phyloP scores from a whole-genome alignment of 495 filamentous ascomycete genomes.

The Cercophora sp. region DNA sequence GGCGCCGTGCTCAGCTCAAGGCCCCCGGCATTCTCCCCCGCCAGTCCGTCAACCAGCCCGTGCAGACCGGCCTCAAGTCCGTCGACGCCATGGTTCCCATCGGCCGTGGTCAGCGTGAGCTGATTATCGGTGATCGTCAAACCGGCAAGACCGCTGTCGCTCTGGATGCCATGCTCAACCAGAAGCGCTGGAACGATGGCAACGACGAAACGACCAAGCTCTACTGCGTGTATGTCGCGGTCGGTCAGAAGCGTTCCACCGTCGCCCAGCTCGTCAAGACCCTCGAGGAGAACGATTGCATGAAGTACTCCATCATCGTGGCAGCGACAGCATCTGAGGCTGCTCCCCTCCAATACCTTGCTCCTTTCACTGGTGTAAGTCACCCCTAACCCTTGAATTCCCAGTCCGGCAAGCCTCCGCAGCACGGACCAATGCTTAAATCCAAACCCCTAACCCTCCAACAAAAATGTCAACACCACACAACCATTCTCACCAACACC shows the following conservation, averaged over 20 bases:
- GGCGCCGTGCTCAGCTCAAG: conserved; percentile 96
- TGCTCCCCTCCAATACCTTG: conserved; percentile 89
- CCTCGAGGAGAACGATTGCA: conserved; percentile 98
- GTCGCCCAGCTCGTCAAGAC: conserved; percentile 99
- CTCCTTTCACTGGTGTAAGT: conserved; percentile 71
- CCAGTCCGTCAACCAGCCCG: conserved; percentile 93
- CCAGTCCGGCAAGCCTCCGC: no score
- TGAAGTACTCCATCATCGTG: conserved; percentile 96
- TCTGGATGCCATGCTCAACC: conserved; percentile 97
- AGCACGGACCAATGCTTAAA: no score
- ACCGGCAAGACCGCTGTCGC: conserved; percentile 99
- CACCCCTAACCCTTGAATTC: background rate
- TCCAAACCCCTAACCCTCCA: no score
- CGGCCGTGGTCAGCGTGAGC: conserved; percentile 98
- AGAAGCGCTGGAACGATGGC: conserved; percentile 93
- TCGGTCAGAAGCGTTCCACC: conserved; percentile 99
- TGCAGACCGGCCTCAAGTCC: conserved; percentile 98
- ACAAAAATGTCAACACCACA: no score
- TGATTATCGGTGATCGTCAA: conserved; percentile 99
- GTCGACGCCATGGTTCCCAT: conserved; percentile 99
- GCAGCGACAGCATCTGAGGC: conserved; percentile 98
- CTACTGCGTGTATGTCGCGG: conserved; percentile 98
- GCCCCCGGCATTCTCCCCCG: conserved; percentile 97
- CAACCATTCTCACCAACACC: no score
- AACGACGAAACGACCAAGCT: conserved; percentile 95